Conservation (phyloP, 176 grass and related monocot genomes). For the Ensete glaucum region DNA sequence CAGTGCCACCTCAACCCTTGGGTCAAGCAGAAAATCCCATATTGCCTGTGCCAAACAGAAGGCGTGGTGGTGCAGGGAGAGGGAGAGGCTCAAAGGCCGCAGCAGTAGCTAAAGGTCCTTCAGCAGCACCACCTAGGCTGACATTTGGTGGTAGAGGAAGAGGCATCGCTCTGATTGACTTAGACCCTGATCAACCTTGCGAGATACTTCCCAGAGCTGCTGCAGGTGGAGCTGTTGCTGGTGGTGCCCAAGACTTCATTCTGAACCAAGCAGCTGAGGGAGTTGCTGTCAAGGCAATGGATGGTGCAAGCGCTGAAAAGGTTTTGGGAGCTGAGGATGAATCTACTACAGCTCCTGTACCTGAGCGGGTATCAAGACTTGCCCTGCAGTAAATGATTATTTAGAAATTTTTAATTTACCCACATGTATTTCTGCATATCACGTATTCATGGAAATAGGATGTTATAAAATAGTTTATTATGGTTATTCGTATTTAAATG, state of each 20-base stretch:
- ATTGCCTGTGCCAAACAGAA: slow-evolving; percentile 38
- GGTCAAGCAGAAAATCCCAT: slow-evolving; percentile 27
- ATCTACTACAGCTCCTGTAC: slow-evolving; percentile 41
- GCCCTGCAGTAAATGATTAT: no score
- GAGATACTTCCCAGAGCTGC: slow-evolving; percentile 43
- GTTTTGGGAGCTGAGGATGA: slow-evolving; percentile 65
- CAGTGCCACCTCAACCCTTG: slow-evolving; percentile 7
- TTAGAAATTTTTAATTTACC: no score
- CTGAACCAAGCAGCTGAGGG: slow-evolving; percentile 28
- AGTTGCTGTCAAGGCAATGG: slow-evolving; percentile 50
- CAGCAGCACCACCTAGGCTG: slow-evolving; percentile 26
- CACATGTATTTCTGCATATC: no score
- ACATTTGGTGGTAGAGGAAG: slow-evolving; percentile 56
- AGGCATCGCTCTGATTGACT: slow-evolving; percentile 22
- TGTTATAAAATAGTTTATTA: no score
- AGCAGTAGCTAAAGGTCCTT: slow-evolving; percentile 27
- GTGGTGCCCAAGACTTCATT: slow-evolving; percentile 39
- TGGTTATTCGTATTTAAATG: no score
- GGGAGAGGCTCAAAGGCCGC: slow-evolving; percentile 46
- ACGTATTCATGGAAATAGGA: no score
- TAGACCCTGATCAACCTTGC: slow-evolving; percentile 31
- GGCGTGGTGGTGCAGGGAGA: slow-evolving; percentile 36
- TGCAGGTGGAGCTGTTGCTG: slow-evolving; percentile 11
- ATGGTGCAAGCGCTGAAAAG: slow-evolving; percentile 65
- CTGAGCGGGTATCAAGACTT: slow-evolving; percentile 41